These are phyloP conservation scores for Pseudogymnoascus sp. DNA, from an alignment of 2,329 filamentous ascomycete genomes.

Conservation along the genomic window DNA sequence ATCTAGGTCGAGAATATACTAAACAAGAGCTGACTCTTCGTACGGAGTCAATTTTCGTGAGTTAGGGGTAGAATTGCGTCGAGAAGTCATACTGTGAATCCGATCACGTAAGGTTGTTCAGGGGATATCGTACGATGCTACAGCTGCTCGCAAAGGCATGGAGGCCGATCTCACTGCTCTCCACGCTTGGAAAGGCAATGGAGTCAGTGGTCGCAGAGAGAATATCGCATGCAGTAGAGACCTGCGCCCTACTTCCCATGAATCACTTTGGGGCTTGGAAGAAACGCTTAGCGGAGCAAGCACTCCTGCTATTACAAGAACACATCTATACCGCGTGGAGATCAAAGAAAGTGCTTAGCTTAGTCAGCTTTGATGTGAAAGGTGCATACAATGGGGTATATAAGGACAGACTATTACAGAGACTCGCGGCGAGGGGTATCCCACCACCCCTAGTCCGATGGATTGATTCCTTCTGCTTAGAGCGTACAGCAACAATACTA, in stretches of 20 bases:
- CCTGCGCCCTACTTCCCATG: constrained; percentile 26
- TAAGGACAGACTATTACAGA: constrained; percentile 29
- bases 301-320: constrained; percentile 27
- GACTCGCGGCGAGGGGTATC: constrained; percentile 26
- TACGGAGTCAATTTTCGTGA: too few species aligned
- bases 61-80: too few species aligned
- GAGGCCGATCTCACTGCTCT: constrained; percentile 24
- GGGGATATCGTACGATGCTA: too few species aligned
- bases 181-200: constrained; percentile 23
- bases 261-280: constrained; percentile 33
- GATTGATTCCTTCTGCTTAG: constrained; percentile 24
- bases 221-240: constrained; percentile 27
- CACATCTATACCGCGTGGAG: constrained; percentile 27
- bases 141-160: constrained; percentile 23
- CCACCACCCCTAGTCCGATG: constrained; percentile 15
- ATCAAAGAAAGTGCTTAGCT: constrained; percentile 25
- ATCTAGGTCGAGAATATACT: too few species aligned
- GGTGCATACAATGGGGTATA: constrained; percentile 35
- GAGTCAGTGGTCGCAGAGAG: constrained; percentile 27
- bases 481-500: constrained; percentile 19
- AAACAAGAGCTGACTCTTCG: too few species aligned
- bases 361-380: constrained; percentile 35
- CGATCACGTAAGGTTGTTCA: too few species aligned
- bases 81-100: too few species aligned
- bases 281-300: too few species aligned